Base-by-base conservation (phyloP, 306 rosid species). In the Betula pendula region DNA sequence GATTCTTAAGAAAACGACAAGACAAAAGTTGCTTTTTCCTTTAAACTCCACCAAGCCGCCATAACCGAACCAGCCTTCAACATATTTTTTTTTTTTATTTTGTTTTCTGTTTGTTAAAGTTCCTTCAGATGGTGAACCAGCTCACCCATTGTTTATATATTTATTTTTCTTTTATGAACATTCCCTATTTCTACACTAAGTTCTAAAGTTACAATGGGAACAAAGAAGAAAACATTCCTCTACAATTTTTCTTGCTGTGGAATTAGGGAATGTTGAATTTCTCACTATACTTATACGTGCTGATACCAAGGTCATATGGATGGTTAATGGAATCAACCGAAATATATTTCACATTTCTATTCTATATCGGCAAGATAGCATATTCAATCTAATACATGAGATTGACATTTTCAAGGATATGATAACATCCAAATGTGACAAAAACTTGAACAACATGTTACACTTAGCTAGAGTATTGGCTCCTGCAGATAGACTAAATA, bases 241-340 rank as follows among this genome's bases (percentile, higher is more conserved):
- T 1, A 15, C 72, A 68, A 5, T 83, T 11, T 68, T 71, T 43
- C 72, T 65, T n/a, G 87, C 81, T 19, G 68, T 81, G 2, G 8
- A 44, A 7, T 42, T 33, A 12, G 87, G 87, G 16, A 84, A 80
- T 68, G 58, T 56, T 49, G 84, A 84, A 56, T 80, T 80, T 29
- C 27, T 84, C 27, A 68, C 50, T 20, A 33, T 12, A 3, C 79
- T 84, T 3, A 73, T 80, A 24, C 11, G 47, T 15, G 14, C 63
- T 3, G 73, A 77, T 52, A 77, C 12, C 59, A n/a, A n/a, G n/a
- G n/a, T 84, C 0, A 14, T 60, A 0, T 84, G 82, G 87, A 74
- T 68, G 58, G 27, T 11, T 0, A 74, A 80, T 4, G 60, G 33
- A 0, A 27, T 69, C 16, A 27, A 75, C 3, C 70, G 62, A 33